These are phyloP conservation scores for Candida glaebosa DNA, from an alignment of 805 yeast genomes.

Conservation along the genomic window DNA sequence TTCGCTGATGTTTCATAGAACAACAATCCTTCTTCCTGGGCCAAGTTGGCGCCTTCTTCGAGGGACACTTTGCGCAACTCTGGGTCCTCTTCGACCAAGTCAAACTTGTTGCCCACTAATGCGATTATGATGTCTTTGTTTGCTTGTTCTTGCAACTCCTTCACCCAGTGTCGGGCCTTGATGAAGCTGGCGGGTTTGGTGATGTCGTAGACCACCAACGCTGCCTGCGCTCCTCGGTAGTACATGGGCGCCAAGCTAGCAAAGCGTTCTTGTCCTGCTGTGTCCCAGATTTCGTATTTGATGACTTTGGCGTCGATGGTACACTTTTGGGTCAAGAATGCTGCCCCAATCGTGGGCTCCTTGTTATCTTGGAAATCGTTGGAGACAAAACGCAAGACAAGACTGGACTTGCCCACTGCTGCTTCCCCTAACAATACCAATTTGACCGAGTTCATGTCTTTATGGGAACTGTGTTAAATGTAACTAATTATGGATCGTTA, in stretches of 20 bases:
- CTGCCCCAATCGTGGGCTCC: slow-evolving; percentile 98
- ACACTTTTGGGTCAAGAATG: slow-evolving; percentile 91
- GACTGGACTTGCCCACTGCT: slow-evolving; percentile 94
- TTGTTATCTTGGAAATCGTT: slow-evolving; percentile 96
- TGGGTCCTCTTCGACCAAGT: slow-evolving; percentile 58
- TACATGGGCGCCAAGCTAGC: slow-evolving; percentile 97
- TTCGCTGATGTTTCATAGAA: slow-evolving; percentile 96
- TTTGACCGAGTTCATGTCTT: slow-evolving; percentile 61
- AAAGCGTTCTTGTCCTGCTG: slow-evolving; percentile 97
- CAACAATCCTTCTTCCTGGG: slow-evolving; percentile 85
- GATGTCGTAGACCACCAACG: slow-evolving; percentile 90
- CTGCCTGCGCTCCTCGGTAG: slow-evolving; percentile 96
- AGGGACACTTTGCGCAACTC: slow-evolving; percentile 71
- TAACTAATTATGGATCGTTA: too few species aligned
- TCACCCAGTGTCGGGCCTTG: slow-evolving; percentile 98
- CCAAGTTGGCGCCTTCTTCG: slow-evolving; percentile 83
- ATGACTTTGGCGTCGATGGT: slow-evolving; percentile 81
- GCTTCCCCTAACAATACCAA: slow-evolving; percentile 94
- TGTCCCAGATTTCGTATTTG: slow-evolving; percentile 94
- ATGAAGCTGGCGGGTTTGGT: slow-evolving; percentile 93
- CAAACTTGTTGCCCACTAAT: slow-evolving; percentile 89
- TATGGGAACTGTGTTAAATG: too few species aligned
- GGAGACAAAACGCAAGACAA: slow-evolving; percentile 87
- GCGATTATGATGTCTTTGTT: slow-evolving; percentile 90
- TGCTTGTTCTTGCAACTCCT: slow-evolving; percentile 93